Evolutionary conservation across 257 asterid genomes (phyloP).

Genomic region (Linderniella brevidens): DNA sequence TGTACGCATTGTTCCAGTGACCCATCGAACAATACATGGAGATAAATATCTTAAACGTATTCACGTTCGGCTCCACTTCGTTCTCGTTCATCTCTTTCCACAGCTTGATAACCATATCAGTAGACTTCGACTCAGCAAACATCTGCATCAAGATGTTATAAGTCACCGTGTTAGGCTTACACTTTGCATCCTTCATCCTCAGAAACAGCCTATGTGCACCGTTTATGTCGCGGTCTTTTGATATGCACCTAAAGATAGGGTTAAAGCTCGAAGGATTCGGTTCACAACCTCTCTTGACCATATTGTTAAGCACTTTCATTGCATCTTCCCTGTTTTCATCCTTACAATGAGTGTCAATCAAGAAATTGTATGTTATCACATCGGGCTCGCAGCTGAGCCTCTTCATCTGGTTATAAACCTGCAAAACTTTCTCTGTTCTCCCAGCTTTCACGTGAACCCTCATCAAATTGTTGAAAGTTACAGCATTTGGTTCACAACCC

Average conservation of each 20-base stretch:
- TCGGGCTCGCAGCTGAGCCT: conserved; percentile 57
- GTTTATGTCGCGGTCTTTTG: conserved; percentile 51
- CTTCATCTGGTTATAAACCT: conserved; percentile 82
- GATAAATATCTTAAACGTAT: conserved; percentile 51
- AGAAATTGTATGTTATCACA: conserved; percentile 56
- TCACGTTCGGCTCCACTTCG: conserved; percentile 71
- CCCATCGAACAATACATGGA: conserved; percentile 68
- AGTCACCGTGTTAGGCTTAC: conserved; percentile 54
- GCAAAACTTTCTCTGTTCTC: conserved; percentile 72
- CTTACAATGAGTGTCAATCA: conserved; percentile 69
- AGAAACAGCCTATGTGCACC: conserved; percentile 58
- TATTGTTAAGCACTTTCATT: conserved; percentile 42
- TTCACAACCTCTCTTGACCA: conserved; percentile 52
- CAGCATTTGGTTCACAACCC: conserved; percentile 58
- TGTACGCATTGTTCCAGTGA: conserved; percentile 81
- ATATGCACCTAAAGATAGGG: conserved; percentile 65
- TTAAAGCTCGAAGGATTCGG: conserved; percentile 54
- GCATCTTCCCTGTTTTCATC: conserved; percentile 70
- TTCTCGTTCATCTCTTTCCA: conserved; percentile 70
- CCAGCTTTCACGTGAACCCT: conserved; percentile 87
- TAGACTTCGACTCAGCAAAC: conserved; percentile 59
- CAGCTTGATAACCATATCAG: conserved; percentile 77
- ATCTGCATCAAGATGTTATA: conserved; percentile 73
- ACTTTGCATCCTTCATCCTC: conserved; percentile 60
- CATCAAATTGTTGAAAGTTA: conserved; percentile 74